phyloP scores from a whole-genome alignment of 75 land plant species.

The Cupressus sempervirens region DNA sequence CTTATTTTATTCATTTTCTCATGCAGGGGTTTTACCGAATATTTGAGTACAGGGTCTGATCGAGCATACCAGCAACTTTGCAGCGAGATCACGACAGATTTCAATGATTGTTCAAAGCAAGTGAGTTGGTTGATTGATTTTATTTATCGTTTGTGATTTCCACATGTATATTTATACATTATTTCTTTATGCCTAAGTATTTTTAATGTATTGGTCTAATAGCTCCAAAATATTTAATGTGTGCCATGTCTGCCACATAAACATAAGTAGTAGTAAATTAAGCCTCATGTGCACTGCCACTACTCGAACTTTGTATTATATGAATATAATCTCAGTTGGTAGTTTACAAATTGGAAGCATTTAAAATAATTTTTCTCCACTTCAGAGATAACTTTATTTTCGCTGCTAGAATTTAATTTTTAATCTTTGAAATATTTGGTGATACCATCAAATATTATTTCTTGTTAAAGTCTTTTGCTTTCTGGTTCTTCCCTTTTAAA shows the following conservation, averaged over 20 bases:
- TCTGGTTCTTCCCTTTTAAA: no score
- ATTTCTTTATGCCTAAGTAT: not conserved
- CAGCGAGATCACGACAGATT: constrained; percentile 62
- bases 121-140: constrained; percentile 24
- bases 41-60: constrained; percentile 63
- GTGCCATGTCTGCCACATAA: not conserved
- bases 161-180: not conserved
- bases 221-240: not conserved
- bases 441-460: not conserved
- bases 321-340: not conserved
- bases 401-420: not conserved
- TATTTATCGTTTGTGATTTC: not conserved
- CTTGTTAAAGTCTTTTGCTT: not conserved
- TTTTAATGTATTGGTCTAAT: not conserved
- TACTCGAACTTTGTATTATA: not conserved
- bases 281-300: not conserved
- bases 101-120: constrained; percentile 85
- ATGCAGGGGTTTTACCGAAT: constrained; percentile 71
- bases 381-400: not conserved
- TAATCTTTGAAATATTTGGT: not conserved
- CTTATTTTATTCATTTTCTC: not conserved
- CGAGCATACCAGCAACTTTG: constrained; percentile 69
- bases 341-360: not conserved
- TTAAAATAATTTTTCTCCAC: not conserved
- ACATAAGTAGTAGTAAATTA: not conserved